These are phyloP conservation scores for Hygrophila difformis DNA, from an alignment of 257 asterid genomes.

Conservation along the genomic window DNA sequence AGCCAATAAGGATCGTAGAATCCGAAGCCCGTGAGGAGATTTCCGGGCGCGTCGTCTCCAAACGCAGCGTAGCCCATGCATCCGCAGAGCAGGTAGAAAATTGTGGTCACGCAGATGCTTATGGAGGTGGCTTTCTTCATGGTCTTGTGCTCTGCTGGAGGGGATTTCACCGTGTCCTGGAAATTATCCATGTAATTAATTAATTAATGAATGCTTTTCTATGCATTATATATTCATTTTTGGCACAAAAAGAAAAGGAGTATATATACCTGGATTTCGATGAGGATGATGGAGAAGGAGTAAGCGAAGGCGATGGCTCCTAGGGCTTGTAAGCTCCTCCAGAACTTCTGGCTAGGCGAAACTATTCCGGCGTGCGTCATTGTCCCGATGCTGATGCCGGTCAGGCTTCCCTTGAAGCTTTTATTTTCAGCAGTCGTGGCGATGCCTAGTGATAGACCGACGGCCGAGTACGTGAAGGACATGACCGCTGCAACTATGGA, in stretches of 20 bases:
- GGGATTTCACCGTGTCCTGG: conserved; percentile 44
- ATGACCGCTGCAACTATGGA: conserved; percentile 42
- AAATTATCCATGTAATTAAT: no score
- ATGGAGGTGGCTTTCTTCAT: conserved; percentile 35
- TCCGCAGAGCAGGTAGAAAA: conserved; percentile 37
- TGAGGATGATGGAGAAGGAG: conserved; percentile 34
- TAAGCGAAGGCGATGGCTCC: conserved; percentile 50
- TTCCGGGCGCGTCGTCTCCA: conserved; percentile 38
- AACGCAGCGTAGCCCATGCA: conserved; percentile 47
- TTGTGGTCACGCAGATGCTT: conserved; percentile 24
- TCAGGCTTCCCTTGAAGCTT: conserved; percentile 34
- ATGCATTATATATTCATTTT: no score
- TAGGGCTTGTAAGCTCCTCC: conserved; percentile 40
- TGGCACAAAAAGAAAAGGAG: no score
- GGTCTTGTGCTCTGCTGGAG: conserved; percentile 28
- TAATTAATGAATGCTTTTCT: no score
- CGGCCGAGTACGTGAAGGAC: conserved; percentile 43
- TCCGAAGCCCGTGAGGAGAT: conserved; percentile 41
- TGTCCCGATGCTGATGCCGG: conserved; percentile 36
- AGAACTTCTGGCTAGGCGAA: conserved; percentile 29
- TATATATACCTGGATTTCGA: conserved; percentile 41
- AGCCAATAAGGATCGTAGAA: conserved; percentile 36
- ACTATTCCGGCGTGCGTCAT: conserved; percentile 27
- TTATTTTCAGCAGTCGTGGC: conserved; percentile 31
- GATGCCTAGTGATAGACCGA: conserved; percentile 37